Conservation (phyloP, 1,284 basidiomycete species). For the Malassezia dermatis region DNA sequence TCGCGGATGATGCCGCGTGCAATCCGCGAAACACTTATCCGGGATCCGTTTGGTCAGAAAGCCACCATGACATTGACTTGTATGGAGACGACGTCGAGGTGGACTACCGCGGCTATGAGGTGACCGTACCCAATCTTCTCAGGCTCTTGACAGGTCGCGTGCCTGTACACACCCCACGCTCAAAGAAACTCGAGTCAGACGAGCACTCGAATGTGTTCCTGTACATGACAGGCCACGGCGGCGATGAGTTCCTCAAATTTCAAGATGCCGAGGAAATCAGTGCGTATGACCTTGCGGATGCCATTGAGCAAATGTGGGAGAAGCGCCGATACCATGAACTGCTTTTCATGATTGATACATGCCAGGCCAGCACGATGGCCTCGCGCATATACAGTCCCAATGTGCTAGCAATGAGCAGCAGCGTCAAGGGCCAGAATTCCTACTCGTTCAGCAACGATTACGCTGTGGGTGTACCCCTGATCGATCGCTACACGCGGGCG, state of each 20-base stretch:
- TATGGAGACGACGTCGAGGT: slow-evolving; percentile 96
- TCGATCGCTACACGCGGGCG: slow-evolving; percentile 88
- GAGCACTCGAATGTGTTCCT: slow-evolving; percentile 89
- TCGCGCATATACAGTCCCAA: slow-evolving; percentile 90
- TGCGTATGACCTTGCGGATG: slow-evolving; percentile 76
- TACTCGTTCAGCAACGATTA: slow-evolving; percentile 87
- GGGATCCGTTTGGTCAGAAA: slow-evolving; percentile 77
- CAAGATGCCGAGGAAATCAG: slow-evolving; percentile 97
- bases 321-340: slow-evolving; percentile 90
- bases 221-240: slow-evolving; percentile 96
- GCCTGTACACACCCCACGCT: slow-evolving; percentile 60
- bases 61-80: slow-evolving; percentile 67
- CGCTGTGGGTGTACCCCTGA: slow-evolving; percentile 88
- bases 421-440: slow-evolving; percentile 76
- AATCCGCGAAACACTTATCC: slow-evolving; percentile 85
- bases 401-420: slow-evolving; percentile 84
- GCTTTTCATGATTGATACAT: slow-evolving; percentile 96
- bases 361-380: slow-evolving; percentile 93
- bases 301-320: slow-evolving; percentile 95
- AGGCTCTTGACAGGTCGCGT: slow-evolving; percentile 69
- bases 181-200: slow-evolving; percentile 81
- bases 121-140: slow-evolving; percentile 91
- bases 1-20: slow-evolving; percentile 91
- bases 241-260: slow-evolving; percentile 96
- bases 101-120: slow-evolving; percentile 93